Conservation (phyloP, 768 basidiomycete species). For the Boletus insuetus region DNA sequence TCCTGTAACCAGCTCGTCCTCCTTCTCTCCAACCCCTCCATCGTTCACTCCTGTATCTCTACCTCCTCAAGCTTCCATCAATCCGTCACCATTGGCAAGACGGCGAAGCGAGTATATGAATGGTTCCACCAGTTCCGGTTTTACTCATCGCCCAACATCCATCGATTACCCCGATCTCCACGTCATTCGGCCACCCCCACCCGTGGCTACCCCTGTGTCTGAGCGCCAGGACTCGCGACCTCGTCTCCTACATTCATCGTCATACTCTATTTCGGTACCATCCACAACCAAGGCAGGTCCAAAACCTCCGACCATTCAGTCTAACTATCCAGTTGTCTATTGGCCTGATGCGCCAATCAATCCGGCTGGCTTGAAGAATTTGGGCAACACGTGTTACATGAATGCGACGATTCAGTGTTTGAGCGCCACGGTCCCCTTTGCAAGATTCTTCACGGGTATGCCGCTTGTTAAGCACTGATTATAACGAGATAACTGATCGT, state of each 20-base stretch:
- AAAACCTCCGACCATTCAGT: constrained; percentile 62
- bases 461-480: not conserved
- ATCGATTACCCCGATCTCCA: constrained; percentile 84
- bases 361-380: constrained; percentile 85
- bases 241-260: constrained; percentile 39
- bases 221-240: constrained; percentile 78
- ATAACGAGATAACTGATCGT: constrained; percentile 1
- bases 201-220: constrained; percentile 62
- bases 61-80: constrained; percentile 84
- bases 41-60: constrained; percentile 47
- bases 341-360: constrained; percentile 83
- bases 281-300: constrained; percentile 36
- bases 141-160: constrained; percentile 41
- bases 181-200: constrained; percentile 75
- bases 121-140: constrained; percentile 57
- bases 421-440: constrained; percentile 90
- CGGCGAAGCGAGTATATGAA: constrained; percentile 78
- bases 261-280: constrained; percentile 30
- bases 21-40: constrained; percentile 40
- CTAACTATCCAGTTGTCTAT: constrained; percentile 79
- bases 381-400: constrained; percentile 99
- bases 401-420: constrained; percentile 97
- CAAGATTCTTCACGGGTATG: constrained; percentile 85
- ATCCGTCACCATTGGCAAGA: constrained; percentile 70
- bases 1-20: constrained; percentile 35